phyloP scores from a whole-genome alignment of 192 early-diverging fungal genomes.

The Rhizophagus clarus region DNA sequence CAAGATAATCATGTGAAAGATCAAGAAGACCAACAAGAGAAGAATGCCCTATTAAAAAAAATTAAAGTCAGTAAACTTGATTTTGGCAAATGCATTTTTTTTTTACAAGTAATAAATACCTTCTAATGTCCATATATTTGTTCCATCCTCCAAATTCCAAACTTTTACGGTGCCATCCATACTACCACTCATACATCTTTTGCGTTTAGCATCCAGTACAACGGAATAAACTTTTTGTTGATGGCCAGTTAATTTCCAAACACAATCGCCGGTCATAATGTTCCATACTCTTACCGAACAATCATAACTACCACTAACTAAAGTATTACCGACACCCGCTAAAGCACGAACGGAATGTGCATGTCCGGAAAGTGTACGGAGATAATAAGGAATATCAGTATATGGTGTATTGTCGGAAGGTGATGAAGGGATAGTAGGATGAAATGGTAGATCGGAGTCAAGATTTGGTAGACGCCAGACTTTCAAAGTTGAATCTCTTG shows the following conservation, averaged over 20 bases:
- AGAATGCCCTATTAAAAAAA: slow-evolving; percentile 69
- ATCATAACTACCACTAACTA: slow-evolving; percentile 95
- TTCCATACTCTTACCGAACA: slow-evolving; percentile 92
- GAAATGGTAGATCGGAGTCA: slow-evolving; percentile 40
- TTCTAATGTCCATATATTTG: slow-evolving; percentile 73
- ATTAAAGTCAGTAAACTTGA: not conserved
- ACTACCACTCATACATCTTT: slow-evolving; percentile 87
- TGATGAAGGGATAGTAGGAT: slow-evolving; percentile 39
- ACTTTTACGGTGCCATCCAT: slow-evolving; percentile 93
- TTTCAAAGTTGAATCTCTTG: slow-evolving; percentile 88
- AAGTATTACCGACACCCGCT: slow-evolving; percentile 81
- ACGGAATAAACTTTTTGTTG: slow-evolving; percentile 95
- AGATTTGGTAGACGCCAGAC: slow-evolving; percentile 94
- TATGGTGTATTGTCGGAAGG: slow-evolving; percentile 20
- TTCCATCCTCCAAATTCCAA: slow-evolving; percentile 90
- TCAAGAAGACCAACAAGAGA: slow-evolving; percentile 95
- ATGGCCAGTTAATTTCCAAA: slow-evolving; percentile 82
- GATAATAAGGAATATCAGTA: slow-evolving; percentile 73
- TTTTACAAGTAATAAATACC: slow-evolving; percentile 77
- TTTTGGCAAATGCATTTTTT: not conserved
- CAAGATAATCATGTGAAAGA: slow-evolving; percentile 79
- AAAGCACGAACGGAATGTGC: slow-evolving; percentile 90
- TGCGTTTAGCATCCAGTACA: slow-evolving; percentile 80
- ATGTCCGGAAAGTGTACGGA: slow-evolving; percentile 86
- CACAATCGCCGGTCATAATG: slow-evolving; percentile 64